Conservation (phyloP, 495 filamentous ascomycete species). For the Glonium stellatum region DNA sequence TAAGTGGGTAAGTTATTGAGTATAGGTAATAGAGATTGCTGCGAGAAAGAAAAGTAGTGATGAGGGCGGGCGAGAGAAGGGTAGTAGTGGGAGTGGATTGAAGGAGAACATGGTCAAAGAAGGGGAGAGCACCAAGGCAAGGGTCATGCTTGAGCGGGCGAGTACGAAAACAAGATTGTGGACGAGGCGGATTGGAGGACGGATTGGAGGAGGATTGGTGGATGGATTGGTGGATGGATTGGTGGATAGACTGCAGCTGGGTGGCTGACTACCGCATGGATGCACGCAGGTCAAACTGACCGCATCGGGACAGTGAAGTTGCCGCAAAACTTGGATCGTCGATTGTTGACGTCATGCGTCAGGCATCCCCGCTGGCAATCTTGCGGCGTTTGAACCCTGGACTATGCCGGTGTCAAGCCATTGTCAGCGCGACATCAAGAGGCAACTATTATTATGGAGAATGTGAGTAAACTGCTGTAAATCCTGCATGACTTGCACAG, state of each 20-base stretch:
- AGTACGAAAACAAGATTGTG: conserved; percentile 22
- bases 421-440: background rate
- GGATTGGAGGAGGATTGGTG: conserved; percentile 26
- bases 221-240: background rate
- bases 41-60: background rate
- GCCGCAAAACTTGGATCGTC: background rate
- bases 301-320: background rate
- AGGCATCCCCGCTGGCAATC: background rate
- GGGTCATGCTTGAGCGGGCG: conserved; percentile 3
- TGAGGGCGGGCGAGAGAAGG: background rate
- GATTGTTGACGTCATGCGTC: background rate
- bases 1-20: too few relatives aligned
- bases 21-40: too few relatives aligned
- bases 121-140: conserved; percentile 1
- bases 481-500: background rate
- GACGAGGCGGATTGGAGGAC: conserved; percentile 24
- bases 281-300: background rate
- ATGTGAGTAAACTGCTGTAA: background rate
- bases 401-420: background rate
- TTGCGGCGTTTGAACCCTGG: background rate
- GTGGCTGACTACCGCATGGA: background rate
- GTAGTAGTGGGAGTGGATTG: background rate
- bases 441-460: background rate
- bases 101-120: conserved; percentile 1
- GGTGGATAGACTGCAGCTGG: too few relatives aligned